Evolutionary conservation across 352 stramenopile genomes (phyloP).

Genomic region (Stephanocyclus meneghinianus): DNA sequence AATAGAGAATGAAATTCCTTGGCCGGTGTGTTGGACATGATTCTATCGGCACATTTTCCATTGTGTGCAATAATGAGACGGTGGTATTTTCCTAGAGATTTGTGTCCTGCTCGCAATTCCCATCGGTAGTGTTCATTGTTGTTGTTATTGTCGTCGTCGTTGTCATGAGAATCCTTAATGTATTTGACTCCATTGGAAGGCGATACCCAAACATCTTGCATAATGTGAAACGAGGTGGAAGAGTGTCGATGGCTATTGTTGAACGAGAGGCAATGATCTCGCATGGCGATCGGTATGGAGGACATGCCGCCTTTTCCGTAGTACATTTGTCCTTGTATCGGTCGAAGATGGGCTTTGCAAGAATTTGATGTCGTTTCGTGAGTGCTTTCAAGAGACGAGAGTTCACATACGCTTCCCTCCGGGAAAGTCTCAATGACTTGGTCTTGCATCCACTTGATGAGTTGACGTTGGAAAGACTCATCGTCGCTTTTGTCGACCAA

Average conservation of each 20-base stretch:
- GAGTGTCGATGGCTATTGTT: conserved; percentile 1
- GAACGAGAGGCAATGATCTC: conserved; percentile 23
- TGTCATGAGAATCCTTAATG: conserved; percentile 19
- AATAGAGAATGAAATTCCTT: conserved; percentile 68
- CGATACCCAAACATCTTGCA: conserved; percentile 78
- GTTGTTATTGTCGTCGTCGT: neutral
- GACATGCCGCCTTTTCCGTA: conserved; percentile 65
- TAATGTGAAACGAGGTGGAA: conserved; percentile 30
- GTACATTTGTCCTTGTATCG: conserved; percentile 50
- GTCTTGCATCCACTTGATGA: conserved; percentile 57
- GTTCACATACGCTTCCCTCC: conserved; percentile 46
- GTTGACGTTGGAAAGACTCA: conserved; percentile 58
- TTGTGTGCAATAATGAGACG: conserved; percentile 76
- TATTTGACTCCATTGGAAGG: conserved; percentile 72
- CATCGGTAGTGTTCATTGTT: conserved; percentile 40
- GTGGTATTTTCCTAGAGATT: conserved; percentile 66
- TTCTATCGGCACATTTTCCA: conserved; percentile 77
- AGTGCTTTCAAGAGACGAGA: conserved; percentile 8
- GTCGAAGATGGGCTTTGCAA: conserved; percentile 9
- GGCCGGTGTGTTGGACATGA: conserved; percentile 75
- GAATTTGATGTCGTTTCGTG: neutral
- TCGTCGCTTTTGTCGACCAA: neutral
- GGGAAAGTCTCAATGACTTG: conserved; percentile 60
- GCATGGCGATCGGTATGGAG: conserved; percentile 53
- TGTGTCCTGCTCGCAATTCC: conserved; percentile 57